Percentiles rank a stretch among this genome's conserved stretches.
Evolutionary conservation across 2,329 filamentous ascomycete species (phyloP).

Genomic region (Clarireedia homoeocarpa): DNA sequence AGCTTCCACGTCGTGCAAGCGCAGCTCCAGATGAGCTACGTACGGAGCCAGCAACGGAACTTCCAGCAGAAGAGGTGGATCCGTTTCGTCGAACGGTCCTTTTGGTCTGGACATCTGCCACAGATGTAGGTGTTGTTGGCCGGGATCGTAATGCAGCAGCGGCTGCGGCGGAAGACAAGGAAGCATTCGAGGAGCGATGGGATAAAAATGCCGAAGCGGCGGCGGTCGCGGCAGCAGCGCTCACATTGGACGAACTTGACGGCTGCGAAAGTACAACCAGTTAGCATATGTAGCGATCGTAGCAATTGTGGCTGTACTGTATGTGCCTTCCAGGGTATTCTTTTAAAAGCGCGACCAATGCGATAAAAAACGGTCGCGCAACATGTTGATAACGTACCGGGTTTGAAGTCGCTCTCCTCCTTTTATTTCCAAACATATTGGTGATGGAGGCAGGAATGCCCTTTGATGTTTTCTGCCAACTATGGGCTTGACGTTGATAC

Average conservation of each 20-base stretch:
- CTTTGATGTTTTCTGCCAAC: conserved; percentile 27
- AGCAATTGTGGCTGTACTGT: neutral
- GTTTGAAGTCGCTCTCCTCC: conserved; percentile 34
- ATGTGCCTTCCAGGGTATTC: neutral
- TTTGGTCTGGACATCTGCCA: conserved; percentile 81
- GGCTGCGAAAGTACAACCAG: conserved; percentile 38
- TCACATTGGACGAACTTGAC: conserved; percentile 53
- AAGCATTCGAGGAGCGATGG: conserved; percentile 53
- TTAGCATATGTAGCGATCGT: conserved; percentile 19
- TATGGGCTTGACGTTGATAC: conserved; percentile 26
- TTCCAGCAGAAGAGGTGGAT: conserved; percentile 62
- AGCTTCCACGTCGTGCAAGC: conserved; percentile 60
- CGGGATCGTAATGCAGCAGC: conserved; percentile 75
- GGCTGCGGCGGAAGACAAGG: conserved; percentile 77
- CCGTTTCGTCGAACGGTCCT: conserved; percentile 66
- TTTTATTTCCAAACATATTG: conserved; percentile 30
- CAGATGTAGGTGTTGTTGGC: conserved; percentile 68
- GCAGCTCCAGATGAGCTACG: conserved; percentile 32
- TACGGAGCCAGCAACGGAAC: conserved; percentile 35
- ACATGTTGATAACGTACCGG: conserved; percentile 29
- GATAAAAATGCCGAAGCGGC: conserved; percentile 75
- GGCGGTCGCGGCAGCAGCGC: conserved; percentile 68
- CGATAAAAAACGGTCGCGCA: neutral
- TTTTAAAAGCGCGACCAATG: neutral
- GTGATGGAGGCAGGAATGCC: conserved; percentile 14